Evolutionary conservation across 2,329 filamentous ascomycete species (phyloP), one percentile per base, ranked within the genome.

Genomic region (Penicillium palitans): DNA sequence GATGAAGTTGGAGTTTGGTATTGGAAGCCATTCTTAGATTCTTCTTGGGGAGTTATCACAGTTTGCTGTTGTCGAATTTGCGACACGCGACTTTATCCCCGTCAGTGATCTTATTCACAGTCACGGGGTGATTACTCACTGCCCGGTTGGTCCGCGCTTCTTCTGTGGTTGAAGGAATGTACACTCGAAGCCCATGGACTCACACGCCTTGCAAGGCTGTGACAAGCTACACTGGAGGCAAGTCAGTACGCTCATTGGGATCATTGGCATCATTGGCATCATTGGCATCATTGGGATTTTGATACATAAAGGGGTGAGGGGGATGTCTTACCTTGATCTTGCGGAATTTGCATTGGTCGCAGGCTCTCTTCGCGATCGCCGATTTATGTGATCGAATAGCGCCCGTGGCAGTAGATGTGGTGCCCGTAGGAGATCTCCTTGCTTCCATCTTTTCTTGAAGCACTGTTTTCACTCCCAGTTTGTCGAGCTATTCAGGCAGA

Each of bases 101-200:
- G 39, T 44, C 49, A 42, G 56, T 61, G 61, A 47, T 27, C 31
- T 27, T 50, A 37, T 50, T 47, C 27, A 27, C 6, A 31, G 13
- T 66, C 53, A 29, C 33, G 58, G 47, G 41, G 41, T 15, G 25
- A 55, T 44, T 29, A 72, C 73, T 70, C 64, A 75, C 73, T 74
- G 70, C 54, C 70, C 72, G 27, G 71, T 69, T 40, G 76, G 64
- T 5, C 76, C 76, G 45, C 76, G 70, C 56, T 77, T 78, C 61
- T 78, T 78, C 57, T 77, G 74, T 7, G 74, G 74, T 45, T 73
- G 70, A 40, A 77, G 70, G 58, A 76, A 79, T 7, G 76, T 78
- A 61, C 76, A 79, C 13, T 72, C 68, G 56, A 77, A 72, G 13
- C 73, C 73, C 66, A 73, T 74, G 4, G 68, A 68, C n/a, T 70